phyloP scores from a whole-genome alignment of 768 basidiomycete species.

The Agrocybe chaxingu region DNA sequence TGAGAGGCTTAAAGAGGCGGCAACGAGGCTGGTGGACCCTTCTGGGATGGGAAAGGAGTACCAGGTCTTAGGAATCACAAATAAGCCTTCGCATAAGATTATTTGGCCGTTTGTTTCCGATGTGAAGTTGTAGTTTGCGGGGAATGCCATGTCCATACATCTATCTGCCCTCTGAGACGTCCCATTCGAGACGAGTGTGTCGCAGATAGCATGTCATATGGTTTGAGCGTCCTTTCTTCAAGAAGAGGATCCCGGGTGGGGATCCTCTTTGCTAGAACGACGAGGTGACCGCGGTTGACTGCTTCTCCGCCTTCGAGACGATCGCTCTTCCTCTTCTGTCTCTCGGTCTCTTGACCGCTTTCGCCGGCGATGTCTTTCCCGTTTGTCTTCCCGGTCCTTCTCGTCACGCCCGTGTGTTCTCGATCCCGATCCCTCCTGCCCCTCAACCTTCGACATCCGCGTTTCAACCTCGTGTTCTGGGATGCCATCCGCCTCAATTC shows the following conservation, averaged over 20 bases:
- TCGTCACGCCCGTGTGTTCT: constrained; percentile 1
- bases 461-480: constrained; percentile 18
- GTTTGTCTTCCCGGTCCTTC: constrained; percentile 6
- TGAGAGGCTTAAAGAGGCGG: constrained; percentile 54
- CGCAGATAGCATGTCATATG: no score
- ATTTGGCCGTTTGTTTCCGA: constrained; percentile 34
- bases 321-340: constrained; percentile 6
- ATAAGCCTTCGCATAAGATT: constrained; percentile 5
- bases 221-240: neutral
- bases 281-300: constrained; percentile 38
- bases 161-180: neutral
- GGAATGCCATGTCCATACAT: neutral
- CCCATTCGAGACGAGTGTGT: no score
- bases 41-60: constrained; percentile 89
- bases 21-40: constrained; percentile 70
- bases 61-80: constrained; percentile 64
- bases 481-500: constrained; percentile 7
- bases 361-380: constrained; percentile 6
- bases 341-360: constrained; percentile 14
- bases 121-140: neutral
- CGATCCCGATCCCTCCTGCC: constrained; percentile 25
- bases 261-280: constrained; percentile 1
- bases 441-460: constrained; percentile 39
- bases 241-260: neutral
- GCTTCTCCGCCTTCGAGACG: constrained; percentile 19